Base-by-base conservation (phyloP, 1,139 yeast genomes). In the Geotrichum histeridarum region DNA sequence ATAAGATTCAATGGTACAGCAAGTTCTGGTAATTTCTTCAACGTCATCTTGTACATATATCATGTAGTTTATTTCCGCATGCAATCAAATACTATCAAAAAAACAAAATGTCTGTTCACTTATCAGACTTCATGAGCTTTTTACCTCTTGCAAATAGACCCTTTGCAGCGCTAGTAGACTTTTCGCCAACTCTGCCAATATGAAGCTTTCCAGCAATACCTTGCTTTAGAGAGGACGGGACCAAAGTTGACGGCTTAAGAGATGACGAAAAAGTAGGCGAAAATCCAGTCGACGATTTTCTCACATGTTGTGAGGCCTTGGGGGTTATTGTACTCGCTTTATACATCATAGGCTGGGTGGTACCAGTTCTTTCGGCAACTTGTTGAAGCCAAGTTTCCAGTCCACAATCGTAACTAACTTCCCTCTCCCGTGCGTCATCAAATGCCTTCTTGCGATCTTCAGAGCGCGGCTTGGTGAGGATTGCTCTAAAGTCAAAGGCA, bases 81-180 rank as follows among this genome's bases (percentile, higher is more conserved):
- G 2, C 15, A 42, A 42, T 4, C 27, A 17, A 18, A 27, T 31
- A 17, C 46, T 22, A 42, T 42, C 35, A 7, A 42, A 22, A 27
- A 12, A 12, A 8, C 15, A n/a, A 8, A 37, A 6, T 17, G 39
- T 17, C 22, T 32, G 33, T n/a, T 50, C 33, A 48, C 36, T 53
- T 48, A 15, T 49, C 52, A 27, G 50, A 43, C 48, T 62, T 59
- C 48, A 66, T 62, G 17, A 69, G 58, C 59, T 66, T 66, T 52
- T 59, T 63, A 31, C 70, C 70, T 57, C 64, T 66, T 18, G 72
- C 72, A 57, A 71, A 65, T 46, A 71, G 59, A 31, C 71, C 69
- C 58, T 65, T 66, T n/a, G 73, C 73, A 42, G 63, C 65, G 57
- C 63, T 64, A 36, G 67, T 54, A 8, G 68, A 60, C 61, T 68